Evolutionary conservation across 371 early-diverging fungal species (phyloP), one percentile per base, ranked within the genome.

Genomic region (Blakeslea trispora): DNA sequence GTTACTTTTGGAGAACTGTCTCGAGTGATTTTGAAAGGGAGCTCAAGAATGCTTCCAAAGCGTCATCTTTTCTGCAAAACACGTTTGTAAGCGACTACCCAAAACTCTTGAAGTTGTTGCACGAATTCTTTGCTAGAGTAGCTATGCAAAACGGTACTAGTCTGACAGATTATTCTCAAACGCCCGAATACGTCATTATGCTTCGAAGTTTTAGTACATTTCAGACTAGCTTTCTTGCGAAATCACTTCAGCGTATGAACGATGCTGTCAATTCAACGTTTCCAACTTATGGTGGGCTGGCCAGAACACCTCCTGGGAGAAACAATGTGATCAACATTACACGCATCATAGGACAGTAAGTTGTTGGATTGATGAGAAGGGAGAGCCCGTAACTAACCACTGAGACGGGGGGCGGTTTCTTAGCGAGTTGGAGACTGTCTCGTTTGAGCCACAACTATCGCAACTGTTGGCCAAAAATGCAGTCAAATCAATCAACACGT

Each of bases 71-170:
- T 56, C 55, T 93, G 23, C 87, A 85, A 37, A 87, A 86, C 46
- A 84, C 84, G 0, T 79, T 93, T 50, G 81, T 90, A 44, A 79
- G 79, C 9, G 91, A 91, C 10, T 93, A 91, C 64, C 91, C 91
- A 14, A 82, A 82, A 49, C 56, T 93, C 5, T 64, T 92, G 45
- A 86, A 90, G 13, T 57, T 91, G 5, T 70, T 92, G 55, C 86
- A 87, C 51, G 90, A 90, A 53, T 84, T 91, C 59, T 90, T 91
- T 68, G 77, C 82, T 9, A 74, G 90, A n/a, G 77, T 91, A 2
- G 79, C 84, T 7, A 70, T 89, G 28, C 77, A 83, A 53, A 85
- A 75, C 56, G 84, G 79, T 8, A 72, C 66, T 5, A 47, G 69
- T 0, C 45, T 79, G 2, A 63, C 73, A 13, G 83, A 82, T 35